These are phyloP conservation scores for Suhomyces pyralidae DNA, from an alignment of 805 yeast genomes.

Conservation along the genomic window DNA sequence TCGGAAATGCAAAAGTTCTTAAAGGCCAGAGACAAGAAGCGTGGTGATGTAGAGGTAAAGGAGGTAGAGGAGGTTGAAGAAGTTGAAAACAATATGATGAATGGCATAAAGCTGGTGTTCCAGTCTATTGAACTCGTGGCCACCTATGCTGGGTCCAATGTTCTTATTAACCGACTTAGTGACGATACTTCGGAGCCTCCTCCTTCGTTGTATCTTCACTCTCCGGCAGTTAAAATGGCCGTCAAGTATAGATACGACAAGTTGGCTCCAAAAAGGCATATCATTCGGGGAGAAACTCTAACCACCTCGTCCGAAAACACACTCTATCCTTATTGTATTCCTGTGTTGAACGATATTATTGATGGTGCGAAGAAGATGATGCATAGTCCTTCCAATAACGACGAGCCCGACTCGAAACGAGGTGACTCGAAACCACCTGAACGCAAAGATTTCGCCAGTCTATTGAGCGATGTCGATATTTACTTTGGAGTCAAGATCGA, in stretches of 20 bases:
- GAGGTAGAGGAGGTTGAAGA: not conserved
- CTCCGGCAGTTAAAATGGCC: constrained; percentile 70
- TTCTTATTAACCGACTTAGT: constrained; percentile 46
- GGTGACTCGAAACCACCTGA: not conserved
- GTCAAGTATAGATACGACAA: constrained; percentile 49
- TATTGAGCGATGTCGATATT: constrained; percentile 57
- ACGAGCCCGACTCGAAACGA: not conserved
- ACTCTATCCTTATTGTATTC: constrained; percentile 72
- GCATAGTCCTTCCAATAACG: constrained; percentile 15
- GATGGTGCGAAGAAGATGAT: constrained; percentile 49
- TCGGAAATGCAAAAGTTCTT: constrained; percentile 39
- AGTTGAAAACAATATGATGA: not conserved
- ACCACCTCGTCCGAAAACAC: constrained; percentile 72
- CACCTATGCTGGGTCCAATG: constrained; percentile 68
- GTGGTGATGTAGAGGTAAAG: not conserved
- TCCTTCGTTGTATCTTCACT: constrained; percentile 55
- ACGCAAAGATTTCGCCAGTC: constrained; percentile 30
- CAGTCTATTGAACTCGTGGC: constrained; percentile 49
- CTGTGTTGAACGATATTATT: constrained; percentile 62
- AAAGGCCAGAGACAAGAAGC: constrained; percentile 1
- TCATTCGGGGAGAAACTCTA: constrained; percentile 48
- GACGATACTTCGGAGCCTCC: constrained; percentile 38
- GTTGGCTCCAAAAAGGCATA: constrained; percentile 38
- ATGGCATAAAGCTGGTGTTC: constrained; percentile 13
- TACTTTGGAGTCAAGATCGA: constrained; percentile 63